Conservation (phyloP, 2,329 filamentous ascomycete genomes). For the Huntiella bhutanensis region DNA sequence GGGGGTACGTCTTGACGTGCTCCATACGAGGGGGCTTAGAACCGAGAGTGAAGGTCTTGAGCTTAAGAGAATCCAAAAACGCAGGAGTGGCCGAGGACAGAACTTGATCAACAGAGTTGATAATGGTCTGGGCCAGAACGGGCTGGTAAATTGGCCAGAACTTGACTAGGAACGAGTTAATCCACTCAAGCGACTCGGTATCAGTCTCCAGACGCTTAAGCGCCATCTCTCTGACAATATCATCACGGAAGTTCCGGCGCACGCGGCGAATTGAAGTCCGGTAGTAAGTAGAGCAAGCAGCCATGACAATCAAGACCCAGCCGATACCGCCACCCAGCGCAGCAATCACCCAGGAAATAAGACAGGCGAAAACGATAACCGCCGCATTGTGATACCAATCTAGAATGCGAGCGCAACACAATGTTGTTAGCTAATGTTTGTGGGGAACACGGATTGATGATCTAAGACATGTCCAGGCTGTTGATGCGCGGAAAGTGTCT, state of each 20-base stretch:
- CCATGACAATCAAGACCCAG: conserved; percentile 90
- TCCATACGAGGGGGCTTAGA: conserved; percentile 92
- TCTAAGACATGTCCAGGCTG: too few relatives aligned
- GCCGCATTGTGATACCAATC: conserved; percentile 97
- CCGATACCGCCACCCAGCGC: conserved; percentile 76
- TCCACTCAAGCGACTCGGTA: conserved; percentile 89
- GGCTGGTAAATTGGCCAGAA: conserved; percentile 99
- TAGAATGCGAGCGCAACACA: conserved; percentile 17
- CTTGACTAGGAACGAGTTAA: conserved; percentile 95
- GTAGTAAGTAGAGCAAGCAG: conserved; percentile 84
- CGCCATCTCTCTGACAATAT: conserved; percentile 73
- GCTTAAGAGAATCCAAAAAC: conserved; percentile 81
- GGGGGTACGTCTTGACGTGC: conserved; percentile 95
- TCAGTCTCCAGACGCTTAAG: conserved; percentile 80
- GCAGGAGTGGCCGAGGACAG: conserved; percentile 78
- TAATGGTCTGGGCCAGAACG: conserved; percentile 76
- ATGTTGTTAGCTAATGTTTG: conserved; percentile 6
- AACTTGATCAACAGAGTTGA: conserved; percentile 89
- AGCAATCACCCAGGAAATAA: conserved; percentile 78
- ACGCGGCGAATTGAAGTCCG: conserved; percentile 85
- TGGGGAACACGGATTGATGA: background rate
- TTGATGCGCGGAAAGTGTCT: too few relatives aligned
- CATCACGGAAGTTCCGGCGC: conserved; percentile 87
- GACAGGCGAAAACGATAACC: conserved; percentile 83
- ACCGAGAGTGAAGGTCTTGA: conserved; percentile 85